A percentile compares a stretch with the other conserved stretches of the same genome.
Evolutionary conservation across 1,284 basidiomycete genomes (phyloP).

Genomic region (Athelia psychrophila): DNA sequence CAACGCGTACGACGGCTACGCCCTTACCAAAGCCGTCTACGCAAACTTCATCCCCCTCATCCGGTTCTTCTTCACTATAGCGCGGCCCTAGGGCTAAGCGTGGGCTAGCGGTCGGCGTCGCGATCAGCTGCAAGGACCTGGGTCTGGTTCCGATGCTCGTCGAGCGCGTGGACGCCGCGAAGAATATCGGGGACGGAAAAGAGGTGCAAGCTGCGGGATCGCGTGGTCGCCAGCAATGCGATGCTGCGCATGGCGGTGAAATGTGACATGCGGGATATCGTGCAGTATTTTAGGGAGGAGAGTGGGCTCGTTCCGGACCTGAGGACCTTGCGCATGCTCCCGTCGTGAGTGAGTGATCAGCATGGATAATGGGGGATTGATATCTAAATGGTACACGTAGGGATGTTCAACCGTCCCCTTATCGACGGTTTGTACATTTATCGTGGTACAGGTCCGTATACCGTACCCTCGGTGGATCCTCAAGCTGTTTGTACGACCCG

Average conservation of each 20-base stretch:
- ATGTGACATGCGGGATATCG: conserved; percentile 62
- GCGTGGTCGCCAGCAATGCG: conserved; percentile 49
- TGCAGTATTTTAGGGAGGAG: conserved; percentile 71
- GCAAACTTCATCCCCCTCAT: conserved; percentile 63
- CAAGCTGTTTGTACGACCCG: no score
- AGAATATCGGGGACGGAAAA: conserved; percentile 45
- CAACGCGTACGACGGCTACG: conserved; percentile 74
- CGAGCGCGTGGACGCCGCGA: conserved; percentile 43
- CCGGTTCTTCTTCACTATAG: conserved; percentile 66
- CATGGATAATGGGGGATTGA: no score
- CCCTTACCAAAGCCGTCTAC: conserved; percentile 73
- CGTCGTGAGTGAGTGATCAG: no score
- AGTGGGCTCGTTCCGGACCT: conserved; percentile 76
- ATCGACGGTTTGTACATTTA: no score
- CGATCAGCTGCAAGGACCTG: conserved; percentile 70
- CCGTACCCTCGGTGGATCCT: no score
- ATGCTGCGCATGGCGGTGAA: conserved; percentile 67
- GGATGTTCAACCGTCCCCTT: no score
- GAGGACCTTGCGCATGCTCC: conserved; percentile 48
- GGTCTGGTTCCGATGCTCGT: conserved; percentile 69
- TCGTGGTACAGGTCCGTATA: no score
- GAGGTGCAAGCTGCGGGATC: conserved; percentile 54
- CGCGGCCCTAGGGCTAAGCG: conserved; percentile 65
- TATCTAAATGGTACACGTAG: no score
- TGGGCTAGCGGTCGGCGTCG: conserved; percentile 67